Conservation (phyloP, 2,329 filamentous ascomycete genomes). For the Diaporthe aspalathi region DNA sequence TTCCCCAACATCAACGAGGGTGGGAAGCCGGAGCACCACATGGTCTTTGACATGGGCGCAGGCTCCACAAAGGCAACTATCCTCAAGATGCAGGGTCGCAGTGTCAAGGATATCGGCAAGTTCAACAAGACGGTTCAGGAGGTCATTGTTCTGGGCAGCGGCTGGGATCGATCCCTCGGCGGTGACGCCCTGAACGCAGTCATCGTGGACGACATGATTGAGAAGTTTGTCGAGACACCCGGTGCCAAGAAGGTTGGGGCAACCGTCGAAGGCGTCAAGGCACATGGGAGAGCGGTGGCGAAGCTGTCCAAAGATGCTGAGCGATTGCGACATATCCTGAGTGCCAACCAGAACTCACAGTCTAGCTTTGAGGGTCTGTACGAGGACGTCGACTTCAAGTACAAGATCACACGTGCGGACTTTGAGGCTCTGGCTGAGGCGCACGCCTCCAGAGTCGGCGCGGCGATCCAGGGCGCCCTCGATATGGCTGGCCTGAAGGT, state of each 20-base stretch:
- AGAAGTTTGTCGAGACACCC: constrained; percentile 78
- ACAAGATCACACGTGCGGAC: constrained; percentile 82
- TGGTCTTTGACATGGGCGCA: constrained; percentile 98
- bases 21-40: constrained; percentile 87
- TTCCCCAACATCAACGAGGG: constrained; percentile 88
- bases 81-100: constrained; percentile 87
- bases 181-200: constrained; percentile 90
- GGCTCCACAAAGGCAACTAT: constrained; percentile 93
- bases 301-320: constrained; percentile 96
- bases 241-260: constrained; percentile 74
- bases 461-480: constrained; percentile 79
- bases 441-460: constrained; percentile 75
- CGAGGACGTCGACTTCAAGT: constrained; percentile 92
- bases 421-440: constrained; percentile 83
- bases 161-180: constrained; percentile 90
- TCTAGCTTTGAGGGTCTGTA: constrained; percentile 89
- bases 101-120: constrained; percentile 90
- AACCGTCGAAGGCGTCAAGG: constrained; percentile 71
- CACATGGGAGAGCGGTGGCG: constrained; percentile 85
- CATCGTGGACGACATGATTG: constrained; percentile 89
- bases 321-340: constrained; percentile 86
- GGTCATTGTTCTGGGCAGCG: constrained; percentile 85
- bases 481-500: constrained; percentile 78
- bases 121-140: constrained; percentile 98
- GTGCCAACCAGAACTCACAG: constrained; percentile 86